phyloP scores from a whole-genome alignment of 73 alveolate genomes.

The Paramecium tetraurelia region DNA sequence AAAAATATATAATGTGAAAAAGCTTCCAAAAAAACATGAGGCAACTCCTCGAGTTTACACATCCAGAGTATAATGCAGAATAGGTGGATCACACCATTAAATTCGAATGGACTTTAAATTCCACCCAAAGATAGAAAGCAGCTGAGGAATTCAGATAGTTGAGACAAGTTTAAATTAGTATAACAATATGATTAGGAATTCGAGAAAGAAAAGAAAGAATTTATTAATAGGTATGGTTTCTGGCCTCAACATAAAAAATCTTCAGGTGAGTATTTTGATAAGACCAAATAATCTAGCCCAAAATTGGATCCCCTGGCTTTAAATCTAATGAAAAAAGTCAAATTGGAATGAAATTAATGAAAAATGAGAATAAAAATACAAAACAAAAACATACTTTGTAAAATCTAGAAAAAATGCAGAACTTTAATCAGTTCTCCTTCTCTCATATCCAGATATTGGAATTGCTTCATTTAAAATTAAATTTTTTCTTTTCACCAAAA shows the following conservation, averaged over 20 bases:
- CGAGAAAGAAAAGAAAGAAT: conserved; percentile 15
- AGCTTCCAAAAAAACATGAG: conserved; percentile 20
- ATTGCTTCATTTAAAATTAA: neutral
- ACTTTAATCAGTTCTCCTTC: neutral
- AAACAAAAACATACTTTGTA: neutral
- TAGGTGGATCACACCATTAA: conserved; percentile 1
- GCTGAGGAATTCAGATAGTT: conserved; percentile 3
- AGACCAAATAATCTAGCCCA: neutral
- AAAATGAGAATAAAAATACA: neutral
- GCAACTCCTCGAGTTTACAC: neutral
- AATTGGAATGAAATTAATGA: neutral
- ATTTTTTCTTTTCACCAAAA: neutral
- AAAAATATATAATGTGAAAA: neutral
- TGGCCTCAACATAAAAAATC: neutral
- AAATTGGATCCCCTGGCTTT: neutral
- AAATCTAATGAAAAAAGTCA: neutral
- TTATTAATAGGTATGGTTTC: conserved; percentile 30
- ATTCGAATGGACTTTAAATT: conserved; percentile 14
- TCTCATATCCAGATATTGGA: neutral
- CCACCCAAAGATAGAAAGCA: conserved; percentile 24
- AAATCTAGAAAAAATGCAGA: neutral
- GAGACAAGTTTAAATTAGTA: conserved; percentile 12
- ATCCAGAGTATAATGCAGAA: conserved; percentile 9
- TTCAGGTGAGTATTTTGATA: neutral
- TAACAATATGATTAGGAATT: neutral